A percentile compares a stretch with the other conserved stretches of the same genome.
These are phyloP conservation scores for Nicotiana knightiana DNA, from an alignment of 257 asterid genomes.

Conservation along the genomic window DNA sequence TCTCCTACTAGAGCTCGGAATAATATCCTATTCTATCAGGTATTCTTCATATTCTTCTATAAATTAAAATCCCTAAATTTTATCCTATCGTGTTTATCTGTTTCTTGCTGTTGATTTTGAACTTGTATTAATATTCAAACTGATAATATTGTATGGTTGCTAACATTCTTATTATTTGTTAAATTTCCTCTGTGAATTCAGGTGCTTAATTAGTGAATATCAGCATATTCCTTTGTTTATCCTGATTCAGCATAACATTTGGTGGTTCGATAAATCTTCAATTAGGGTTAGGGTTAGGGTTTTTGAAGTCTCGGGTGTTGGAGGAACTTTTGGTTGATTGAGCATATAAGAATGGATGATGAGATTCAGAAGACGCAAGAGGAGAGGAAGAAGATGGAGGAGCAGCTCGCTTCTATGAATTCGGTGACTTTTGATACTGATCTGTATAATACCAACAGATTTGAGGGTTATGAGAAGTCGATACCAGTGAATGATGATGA, in stretches of 20 bases:
- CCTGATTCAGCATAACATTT: neutral
- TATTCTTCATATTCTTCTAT: too few relatives aligned
- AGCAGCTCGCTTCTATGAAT: conserved; percentile 66
- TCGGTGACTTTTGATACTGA: conserved; percentile 76
- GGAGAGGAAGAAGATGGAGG: conserved; percentile 89
- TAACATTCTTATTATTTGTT: neutral
- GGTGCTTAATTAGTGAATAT: neutral
- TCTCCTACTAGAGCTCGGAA: too few relatives aligned
- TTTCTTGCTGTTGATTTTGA: too few relatives aligned
- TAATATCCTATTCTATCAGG: too few relatives aligned
- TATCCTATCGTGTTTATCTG: too few relatives aligned
- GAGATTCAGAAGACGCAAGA: conserved; percentile 72
- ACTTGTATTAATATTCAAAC: too few relatives aligned
- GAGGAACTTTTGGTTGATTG: neutral
- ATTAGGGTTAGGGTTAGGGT: conserved; percentile 5
- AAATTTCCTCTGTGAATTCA: neutral
- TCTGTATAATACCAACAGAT: conserved; percentile 50
- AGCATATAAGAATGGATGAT: conserved; percentile 12
- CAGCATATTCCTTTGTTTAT: neutral
- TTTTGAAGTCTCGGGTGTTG: neutral
- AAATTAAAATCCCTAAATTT: too few relatives aligned
- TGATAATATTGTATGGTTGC: neutral
- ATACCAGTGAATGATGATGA: conserved; percentile 80
- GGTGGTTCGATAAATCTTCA: neutral
- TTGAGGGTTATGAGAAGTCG: conserved; percentile 75